Conservation (phyloP, 768 basidiomycete species). For the Rhizopogon vinicolor region DNA sequence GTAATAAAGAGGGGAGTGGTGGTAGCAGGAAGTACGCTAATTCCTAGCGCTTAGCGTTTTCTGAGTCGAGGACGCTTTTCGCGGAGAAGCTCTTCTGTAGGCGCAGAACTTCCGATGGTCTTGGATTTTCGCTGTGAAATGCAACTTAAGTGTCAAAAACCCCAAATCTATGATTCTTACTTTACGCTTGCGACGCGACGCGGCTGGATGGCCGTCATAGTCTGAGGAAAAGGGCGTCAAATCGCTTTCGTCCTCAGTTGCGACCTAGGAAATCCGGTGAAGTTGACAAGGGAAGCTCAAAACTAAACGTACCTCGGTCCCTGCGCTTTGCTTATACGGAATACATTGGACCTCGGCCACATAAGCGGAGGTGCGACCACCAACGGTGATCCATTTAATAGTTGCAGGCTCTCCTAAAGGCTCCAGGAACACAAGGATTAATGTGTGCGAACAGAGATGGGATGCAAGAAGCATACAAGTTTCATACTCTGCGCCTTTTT, state of each 20-base stretch:
- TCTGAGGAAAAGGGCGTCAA: neutral
- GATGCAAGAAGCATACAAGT: constrained; percentile 33
- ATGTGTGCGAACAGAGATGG: neutral
- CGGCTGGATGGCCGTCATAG: neutral
- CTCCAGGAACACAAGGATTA: constrained; percentile 30
- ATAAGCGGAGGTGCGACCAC: constrained; percentile 73
- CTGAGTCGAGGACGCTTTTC: neutral
- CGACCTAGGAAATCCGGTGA: neutral
- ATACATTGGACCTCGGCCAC: constrained; percentile 57
- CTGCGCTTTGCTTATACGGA: constrained; percentile 5
- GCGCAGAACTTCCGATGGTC: neutral
- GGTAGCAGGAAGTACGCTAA: neutral
- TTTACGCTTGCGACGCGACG: neutral
- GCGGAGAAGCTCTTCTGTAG: neutral
- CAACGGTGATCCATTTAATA: constrained; percentile 70
- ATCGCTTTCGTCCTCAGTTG: constrained; percentile 1
- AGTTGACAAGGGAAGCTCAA: neutral
- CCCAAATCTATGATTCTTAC: neutral
- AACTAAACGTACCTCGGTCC: neutral
- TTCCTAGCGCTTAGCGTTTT: neutral
- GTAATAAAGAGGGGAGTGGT: too few species aligned
- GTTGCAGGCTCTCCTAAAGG: constrained; percentile 67
- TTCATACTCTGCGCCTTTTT: constrained; percentile 46
- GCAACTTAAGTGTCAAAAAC: neutral
- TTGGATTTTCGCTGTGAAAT: neutral